Conservation (phyloP, 805 yeast genomes). For the Kazachstania kunashirensis region DNA sequence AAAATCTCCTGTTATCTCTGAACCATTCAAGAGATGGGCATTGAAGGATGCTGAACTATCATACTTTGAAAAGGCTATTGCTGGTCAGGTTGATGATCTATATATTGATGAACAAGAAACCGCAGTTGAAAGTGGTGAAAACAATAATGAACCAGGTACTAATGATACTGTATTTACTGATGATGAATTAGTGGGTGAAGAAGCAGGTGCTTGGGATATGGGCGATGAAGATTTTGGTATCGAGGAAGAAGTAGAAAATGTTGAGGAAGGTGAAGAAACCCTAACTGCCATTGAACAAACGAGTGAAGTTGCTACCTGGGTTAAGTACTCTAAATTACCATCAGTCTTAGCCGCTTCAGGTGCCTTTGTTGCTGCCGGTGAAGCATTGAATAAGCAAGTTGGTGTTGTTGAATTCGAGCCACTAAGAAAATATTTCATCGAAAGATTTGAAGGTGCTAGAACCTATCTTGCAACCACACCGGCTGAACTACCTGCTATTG, state of each 20-base stretch:
- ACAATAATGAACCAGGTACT: constrained; percentile 23
- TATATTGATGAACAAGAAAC: constrained; percentile 38
- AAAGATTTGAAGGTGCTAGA: constrained; percentile 74
- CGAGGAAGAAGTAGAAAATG: constrained; percentile 40
- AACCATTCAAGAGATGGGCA: constrained; percentile 61
- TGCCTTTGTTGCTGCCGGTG: constrained; percentile 91
- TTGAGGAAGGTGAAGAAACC: constrained; percentile 33
- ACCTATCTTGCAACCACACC: constrained; percentile 59
- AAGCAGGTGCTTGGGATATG: constrained; percentile 70
- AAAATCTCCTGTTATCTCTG: constrained; percentile 42
- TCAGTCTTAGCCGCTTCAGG: constrained; percentile 95
- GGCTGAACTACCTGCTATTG: constrained; percentile 63
- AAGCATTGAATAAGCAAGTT: constrained; percentile 77
- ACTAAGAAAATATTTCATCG: constrained; percentile 69
- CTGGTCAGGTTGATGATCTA: constrained; percentile 66
- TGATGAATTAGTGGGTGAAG: constrained; percentile 43
- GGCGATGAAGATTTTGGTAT: constrained; percentile 73
- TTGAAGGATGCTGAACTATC: constrained; percentile 60
- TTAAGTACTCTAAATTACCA: constrained; percentile 78
- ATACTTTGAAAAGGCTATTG: constrained; percentile 74
- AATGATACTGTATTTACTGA: constrained; percentile 31
- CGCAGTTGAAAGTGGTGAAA: constrained; percentile 47
- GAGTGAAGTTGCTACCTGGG: constrained; percentile 70
- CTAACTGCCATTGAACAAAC: constrained; percentile 29
- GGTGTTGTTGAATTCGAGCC: constrained; percentile 87